Conservation (phyloP, 805 yeast genomes). For the Saccharomycopsis sp. region DNA sequence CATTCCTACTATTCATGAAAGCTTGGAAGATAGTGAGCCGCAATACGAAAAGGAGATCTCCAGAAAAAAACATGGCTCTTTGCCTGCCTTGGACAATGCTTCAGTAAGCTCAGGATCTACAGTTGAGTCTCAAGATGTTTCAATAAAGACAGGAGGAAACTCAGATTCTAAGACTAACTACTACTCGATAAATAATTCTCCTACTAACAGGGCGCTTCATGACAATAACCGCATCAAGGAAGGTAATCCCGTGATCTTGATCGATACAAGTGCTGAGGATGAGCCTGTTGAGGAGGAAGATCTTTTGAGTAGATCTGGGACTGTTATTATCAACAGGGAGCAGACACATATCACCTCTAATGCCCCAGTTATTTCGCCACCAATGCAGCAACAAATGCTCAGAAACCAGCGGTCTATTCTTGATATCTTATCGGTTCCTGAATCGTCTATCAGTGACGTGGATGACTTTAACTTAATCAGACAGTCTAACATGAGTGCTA, state of each 20-base stretch:
- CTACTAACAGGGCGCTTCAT: not conserved
- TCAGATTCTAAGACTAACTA: slow-evolving; percentile 6
- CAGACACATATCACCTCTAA: not conserved
- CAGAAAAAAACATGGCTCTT: not conserved
- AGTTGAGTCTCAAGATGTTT: not conserved
- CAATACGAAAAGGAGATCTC: no score
- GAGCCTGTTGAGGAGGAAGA: not conserved
- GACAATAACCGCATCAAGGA: not conserved
- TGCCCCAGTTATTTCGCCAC: slow-evolving; percentile 2
- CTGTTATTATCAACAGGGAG: slow-evolving; percentile 14
- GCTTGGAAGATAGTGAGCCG: not conserved
- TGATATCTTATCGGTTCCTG: slow-evolving; percentile 13
- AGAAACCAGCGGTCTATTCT: slow-evolving; percentile 6
- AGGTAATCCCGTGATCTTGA: not conserved
- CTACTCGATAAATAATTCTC: slow-evolving; percentile 1
- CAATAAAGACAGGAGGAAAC: slow-evolving; percentile 2
- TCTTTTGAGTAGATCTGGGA: slow-evolving; percentile 2
- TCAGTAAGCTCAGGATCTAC: not conserved
- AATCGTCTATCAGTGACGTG: slow-evolving; percentile 12
- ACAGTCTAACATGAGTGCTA: not conserved
- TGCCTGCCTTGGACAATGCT: not conserved
- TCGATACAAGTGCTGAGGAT: not conserved
- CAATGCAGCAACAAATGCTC: slow-evolving; percentile 2
- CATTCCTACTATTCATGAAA: not conserved
- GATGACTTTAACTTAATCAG: slow-evolving; percentile 3